Evolutionary conservation across 306 rosid species (phyloP).

Genomic region (Carpinus viminea): DNA sequence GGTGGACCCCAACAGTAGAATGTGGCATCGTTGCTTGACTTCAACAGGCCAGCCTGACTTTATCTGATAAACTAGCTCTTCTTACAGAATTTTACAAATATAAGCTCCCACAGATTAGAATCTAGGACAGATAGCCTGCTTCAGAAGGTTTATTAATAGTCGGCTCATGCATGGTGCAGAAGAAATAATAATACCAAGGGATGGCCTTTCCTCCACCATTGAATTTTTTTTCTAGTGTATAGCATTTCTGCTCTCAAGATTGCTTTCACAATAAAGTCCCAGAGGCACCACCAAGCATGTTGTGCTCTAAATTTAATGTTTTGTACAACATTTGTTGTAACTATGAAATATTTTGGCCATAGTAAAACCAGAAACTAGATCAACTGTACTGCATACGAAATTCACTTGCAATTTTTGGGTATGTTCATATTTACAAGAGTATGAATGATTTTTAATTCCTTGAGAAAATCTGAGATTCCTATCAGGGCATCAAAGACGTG

Average conservation of each 20-base stretch:
- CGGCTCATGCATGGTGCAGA: conserved; percentile 14
- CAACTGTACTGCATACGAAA: neutral
- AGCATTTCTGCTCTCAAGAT: conserved; percentile 36
- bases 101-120: conserved; percentile 35
- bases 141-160: conserved; percentile 30
- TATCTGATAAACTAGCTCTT: conserved; percentile 30
- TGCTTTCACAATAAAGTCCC: conserved; percentile 26
- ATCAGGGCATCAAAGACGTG: neutral
- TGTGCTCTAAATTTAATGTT: conserved; percentile 34
- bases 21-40: conserved; percentile 99
- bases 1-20: conserved; percentile 90
- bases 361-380: conserved; percentile 3
- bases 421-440: neutral
- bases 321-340: conserved; percentile 43
- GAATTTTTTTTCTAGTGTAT: conserved; percentile 36
- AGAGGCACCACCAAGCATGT: conserved; percentile 29
- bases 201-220: conserved; percentile 33
- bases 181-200: conserved; percentile 65
- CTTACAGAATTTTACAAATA: conserved; percentile 34
- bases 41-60: conserved; percentile 99
- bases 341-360: conserved; percentile 1
- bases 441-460: neutral
- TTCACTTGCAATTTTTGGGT: neutral
- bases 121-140: conserved; percentile 32
- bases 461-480: neutral